Conservation (phyloP, 331 rosid genomes). For the Rosa hybrid region DNA sequence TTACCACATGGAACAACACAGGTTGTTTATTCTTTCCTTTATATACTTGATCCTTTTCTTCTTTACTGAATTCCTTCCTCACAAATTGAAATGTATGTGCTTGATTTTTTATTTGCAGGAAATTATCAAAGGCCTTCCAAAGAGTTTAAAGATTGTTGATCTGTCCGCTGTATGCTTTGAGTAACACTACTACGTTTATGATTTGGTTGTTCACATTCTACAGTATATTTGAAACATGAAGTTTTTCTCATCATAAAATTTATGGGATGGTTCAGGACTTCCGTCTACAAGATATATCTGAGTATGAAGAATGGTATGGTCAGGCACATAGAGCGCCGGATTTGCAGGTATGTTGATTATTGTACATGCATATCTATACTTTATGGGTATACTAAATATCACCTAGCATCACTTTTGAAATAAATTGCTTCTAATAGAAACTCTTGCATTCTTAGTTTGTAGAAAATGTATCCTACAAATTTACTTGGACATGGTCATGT, state of each 20-base stretch:
- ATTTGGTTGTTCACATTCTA: slow-evolving; percentile 12
- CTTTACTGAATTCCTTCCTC: slow-evolving; percentile 5
- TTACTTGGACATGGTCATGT: not conserved
- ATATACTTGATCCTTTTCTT: slow-evolving; percentile 19
- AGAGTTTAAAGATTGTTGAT: slow-evolving; percentile 88
- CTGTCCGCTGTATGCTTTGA: slow-evolving; percentile 83
- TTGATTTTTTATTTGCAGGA: slow-evolving; percentile 53
- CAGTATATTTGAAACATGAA: not conserved
- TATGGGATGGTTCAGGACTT: slow-evolving; percentile 61
- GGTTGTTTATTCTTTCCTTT: slow-evolving; percentile 40
- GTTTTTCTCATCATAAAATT: slow-evolving; percentile 20
- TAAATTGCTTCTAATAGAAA: not conserved
- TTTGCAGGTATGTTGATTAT: slow-evolving; percentile 60
- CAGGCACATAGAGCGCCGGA: slow-evolving; percentile 86
- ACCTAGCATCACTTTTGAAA: not conserved
- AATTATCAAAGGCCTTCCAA: slow-evolving; percentile 82
- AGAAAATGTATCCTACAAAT: not conserved
- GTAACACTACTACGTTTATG: not conserved
- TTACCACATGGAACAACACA: slow-evolving; percentile 98
- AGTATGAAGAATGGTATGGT: slow-evolving; percentile 93
- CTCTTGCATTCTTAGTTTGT: not conserved
- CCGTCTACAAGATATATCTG: slow-evolving; percentile 74
- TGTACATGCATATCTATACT: slow-evolving; percentile 13
- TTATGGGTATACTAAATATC: not conserved
- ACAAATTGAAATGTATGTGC: not conserved